These are phyloP conservation scores for Fonsecaea pugnacius DNA, from an alignment of 2,329 filamentous ascomycete species.

Conservation along the genomic window DNA sequence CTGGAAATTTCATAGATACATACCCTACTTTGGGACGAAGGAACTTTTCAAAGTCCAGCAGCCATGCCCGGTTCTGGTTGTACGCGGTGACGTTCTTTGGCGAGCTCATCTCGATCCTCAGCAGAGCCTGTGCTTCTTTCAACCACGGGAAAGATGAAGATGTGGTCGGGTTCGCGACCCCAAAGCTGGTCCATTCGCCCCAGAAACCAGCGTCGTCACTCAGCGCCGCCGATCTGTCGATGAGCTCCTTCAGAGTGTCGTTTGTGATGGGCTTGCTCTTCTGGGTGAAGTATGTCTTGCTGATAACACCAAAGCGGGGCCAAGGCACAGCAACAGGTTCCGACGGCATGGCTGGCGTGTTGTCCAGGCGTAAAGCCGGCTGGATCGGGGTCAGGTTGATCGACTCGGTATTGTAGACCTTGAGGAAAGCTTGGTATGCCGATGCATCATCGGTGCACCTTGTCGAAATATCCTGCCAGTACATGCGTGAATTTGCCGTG, in stretches of 20 bases:
- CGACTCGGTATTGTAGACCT: conserved; percentile 3
- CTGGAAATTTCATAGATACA: neutral
- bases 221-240: neutral
- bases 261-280: neutral
- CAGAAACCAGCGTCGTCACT: neutral
- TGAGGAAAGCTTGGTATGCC: neutral
- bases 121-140: neutral
- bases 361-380: neutral
- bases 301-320: conserved; percentile 3
- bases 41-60: conserved; percentile 7
- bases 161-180: neutral
- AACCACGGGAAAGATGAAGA: neutral
- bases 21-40: conserved; percentile 4
- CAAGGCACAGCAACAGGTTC: neutral
- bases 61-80: conserved; percentile 2
- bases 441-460: neutral
- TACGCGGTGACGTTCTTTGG: neutral
- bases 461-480: neutral
- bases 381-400: conserved; percentile 4
- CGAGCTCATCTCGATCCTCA: conserved; percentile 2
- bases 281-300: conserved; percentile 3
- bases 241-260: conserved; percentile 1
- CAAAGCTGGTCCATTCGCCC: conserved; percentile 6
- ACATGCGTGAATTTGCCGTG: conserved; percentile 1
- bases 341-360: neutral